phyloP scores from a whole-genome alignment of 73 alveolate genomes.

The Paramecium bursaria region DNA sequence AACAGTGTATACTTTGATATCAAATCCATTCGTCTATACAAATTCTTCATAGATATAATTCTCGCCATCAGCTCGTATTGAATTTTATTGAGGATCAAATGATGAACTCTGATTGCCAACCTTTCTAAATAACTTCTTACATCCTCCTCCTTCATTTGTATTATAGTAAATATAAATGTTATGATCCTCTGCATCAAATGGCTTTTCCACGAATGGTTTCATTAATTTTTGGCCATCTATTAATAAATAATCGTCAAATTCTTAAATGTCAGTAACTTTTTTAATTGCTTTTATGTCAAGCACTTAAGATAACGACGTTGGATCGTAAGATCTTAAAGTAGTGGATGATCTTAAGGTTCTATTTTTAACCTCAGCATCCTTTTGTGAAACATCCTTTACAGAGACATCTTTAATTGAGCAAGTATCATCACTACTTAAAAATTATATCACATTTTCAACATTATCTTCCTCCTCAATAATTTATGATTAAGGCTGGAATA shows the following conservation, averaged over 20 bases:
- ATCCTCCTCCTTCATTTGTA: slow-evolving; percentile 96
- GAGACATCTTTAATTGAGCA: background rate
- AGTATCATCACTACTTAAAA: slow-evolving; percentile 21
- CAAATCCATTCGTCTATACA: slow-evolving; percentile 90
- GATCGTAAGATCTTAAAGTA: slow-evolving; percentile 51
- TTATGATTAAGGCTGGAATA: slow-evolving; percentile 1
- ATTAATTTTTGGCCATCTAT: slow-evolving; percentile 73
- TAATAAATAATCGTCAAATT: slow-evolving; percentile 63
- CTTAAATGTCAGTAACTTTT: slow-evolving; percentile 53
- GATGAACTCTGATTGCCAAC: slow-evolving; percentile 71
- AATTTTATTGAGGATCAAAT: slow-evolving; percentile 65
- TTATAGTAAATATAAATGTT: slow-evolving; percentile 92
- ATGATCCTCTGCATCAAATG: slow-evolving; percentile 97
- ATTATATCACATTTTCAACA: slow-evolving; percentile 46
- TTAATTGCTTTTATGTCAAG: slow-evolving; percentile 5
- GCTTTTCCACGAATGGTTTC: slow-evolving; percentile 97
- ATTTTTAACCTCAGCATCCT: background rate
- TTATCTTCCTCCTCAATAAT: slow-evolving; percentile 39
- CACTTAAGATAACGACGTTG: slow-evolving; percentile 29
- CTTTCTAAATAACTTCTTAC: slow-evolving; percentile 93
- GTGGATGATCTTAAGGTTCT: background rate
- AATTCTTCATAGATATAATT: slow-evolving; percentile 89
- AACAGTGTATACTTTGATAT: slow-evolving; percentile 96
- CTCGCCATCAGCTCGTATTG: slow-evolving; percentile 88
- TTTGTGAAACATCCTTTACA: too few relatives aligned